Evolutionary conservation across 257 asterid species (phyloP).

Genomic region (Scutellaria galericulata): DNA sequence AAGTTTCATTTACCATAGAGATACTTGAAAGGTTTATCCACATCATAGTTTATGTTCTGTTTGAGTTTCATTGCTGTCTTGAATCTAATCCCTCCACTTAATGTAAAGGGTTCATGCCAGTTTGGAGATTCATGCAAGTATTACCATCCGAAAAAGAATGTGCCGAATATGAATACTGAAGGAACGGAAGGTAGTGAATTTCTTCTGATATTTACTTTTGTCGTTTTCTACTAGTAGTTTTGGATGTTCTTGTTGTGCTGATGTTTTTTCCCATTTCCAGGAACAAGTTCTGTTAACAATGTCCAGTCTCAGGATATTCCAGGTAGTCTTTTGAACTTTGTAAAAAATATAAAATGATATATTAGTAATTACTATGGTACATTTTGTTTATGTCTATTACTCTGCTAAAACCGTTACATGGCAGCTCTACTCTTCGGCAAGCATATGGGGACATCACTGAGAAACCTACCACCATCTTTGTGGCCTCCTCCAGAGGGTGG

Average conservation of each 20-base stretch:
- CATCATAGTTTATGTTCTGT: background rate
- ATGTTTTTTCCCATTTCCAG: slow-evolving; percentile 37
- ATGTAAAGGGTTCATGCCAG: slow-evolving; percentile 77
- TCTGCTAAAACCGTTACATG: slow-evolving; percentile 28
- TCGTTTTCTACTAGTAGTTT: background rate
- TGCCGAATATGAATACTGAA: slow-evolving; percentile 40
- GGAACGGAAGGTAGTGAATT: slow-evolving; percentile 53
- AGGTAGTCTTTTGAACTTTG: slow-evolving; percentile 27
- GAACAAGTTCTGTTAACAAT: slow-evolving; percentile 38
- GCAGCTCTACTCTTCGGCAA: slow-evolving; percentile 56
- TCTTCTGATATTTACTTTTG: slow-evolving; percentile 16
- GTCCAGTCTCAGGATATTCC: slow-evolving; percentile 39
- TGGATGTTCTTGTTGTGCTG: slow-evolving; percentile 17
- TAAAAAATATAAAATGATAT: background rate
- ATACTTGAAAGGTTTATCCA: background rate
- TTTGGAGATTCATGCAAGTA: slow-evolving; percentile 84
- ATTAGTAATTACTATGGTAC: background rate
- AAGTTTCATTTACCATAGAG: slow-evolving; percentile 7
- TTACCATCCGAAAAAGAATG: slow-evolving; percentile 75
- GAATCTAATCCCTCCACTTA: background rate
- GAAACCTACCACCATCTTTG: slow-evolving; percentile 84
- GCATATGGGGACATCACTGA: slow-evolving; percentile 58
- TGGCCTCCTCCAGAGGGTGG: slow-evolving; percentile 97
- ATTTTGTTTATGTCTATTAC: background rate
- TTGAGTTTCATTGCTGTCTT: background rate